Base-by-base conservation (phyloP, 1,139 yeast species). In the Suhomyces bribrorum region DNA sequence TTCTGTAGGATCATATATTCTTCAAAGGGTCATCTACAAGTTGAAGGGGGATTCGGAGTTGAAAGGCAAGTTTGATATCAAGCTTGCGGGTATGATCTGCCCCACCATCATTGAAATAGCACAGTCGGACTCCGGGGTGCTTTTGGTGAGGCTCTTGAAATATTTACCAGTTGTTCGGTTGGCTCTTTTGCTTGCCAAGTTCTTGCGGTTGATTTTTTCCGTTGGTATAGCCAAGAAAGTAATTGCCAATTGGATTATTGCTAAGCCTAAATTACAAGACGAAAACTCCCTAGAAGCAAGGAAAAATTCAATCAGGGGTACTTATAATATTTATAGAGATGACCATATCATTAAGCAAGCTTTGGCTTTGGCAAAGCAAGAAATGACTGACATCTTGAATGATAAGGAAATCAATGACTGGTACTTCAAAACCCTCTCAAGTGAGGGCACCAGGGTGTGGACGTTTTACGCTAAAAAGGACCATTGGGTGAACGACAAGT, bases 91-190 rank as follows among this genome's bases (percentile, higher is more conserved):
- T 0, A 59, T 83, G 38, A 62, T 82, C 12, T 81, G 84, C 30
- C 89, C 89, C 1, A 81, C 89, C 0, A 66, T 83, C 14, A 64
- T 69, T 16, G 81, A 81, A 45, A 77, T 83, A 26, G 75, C 75
- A 13, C 55, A 59, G 31, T 77, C 84, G 3, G 61, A 57, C 8
- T 74, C 77, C 14, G 89, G 89, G 1, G 49, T 52, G 3, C 34
- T 48, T 12, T 61, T 81, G 32, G 53, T 62, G 3, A 41, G 47
- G 16, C 40, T 75, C 5, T 59, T 63, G 41, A 42, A 50, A 5
- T 50, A 49, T 7, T 39, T 73, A 3, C 78, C 79, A 0, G 26
- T 69, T 3, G 50, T 67, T n/a, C 48, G 48, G 13, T 29, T 66
- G 5, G 60, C 59, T 4, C 40, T 60, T 8, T 26, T 53, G 5